phyloP scores from a whole-genome alignment of 176 grass and related monocot species.

The Poa annua region DNA sequence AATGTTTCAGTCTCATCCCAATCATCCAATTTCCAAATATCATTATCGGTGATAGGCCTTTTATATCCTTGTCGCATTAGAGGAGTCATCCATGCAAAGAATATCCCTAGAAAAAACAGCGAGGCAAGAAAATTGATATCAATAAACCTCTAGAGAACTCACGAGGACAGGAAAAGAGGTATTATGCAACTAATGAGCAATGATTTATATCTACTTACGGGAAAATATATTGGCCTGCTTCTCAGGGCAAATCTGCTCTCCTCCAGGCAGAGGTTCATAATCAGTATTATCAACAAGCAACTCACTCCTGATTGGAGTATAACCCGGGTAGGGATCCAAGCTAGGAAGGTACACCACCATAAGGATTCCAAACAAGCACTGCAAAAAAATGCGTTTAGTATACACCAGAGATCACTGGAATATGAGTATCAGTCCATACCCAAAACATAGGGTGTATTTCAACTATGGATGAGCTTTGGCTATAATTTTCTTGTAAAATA shows the following conservation, averaged over 20 bases:
- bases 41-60: conserved; percentile 81
- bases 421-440: not conserved
- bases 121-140: conserved; percentile 20
- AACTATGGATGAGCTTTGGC: not conserved
- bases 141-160: conserved; percentile 13
- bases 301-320: conserved; percentile 76
- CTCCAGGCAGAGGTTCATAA: conserved; percentile 83
- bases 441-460: not conserved
- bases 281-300: conserved; percentile 57
- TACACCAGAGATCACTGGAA: not conserved
- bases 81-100: conserved; percentile 99
- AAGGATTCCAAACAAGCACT: conserved; percentile 91
- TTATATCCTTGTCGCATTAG: conserved; percentile 93
- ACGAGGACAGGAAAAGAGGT: conserved; percentile 12
- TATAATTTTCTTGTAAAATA: conserved; percentile 2
- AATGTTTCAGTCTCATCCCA: conserved; percentile 97
- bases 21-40: conserved; percentile 96
- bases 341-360: conserved; percentile 86
- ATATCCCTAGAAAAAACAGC: conserved; percentile 63
- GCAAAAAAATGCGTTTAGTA: conserved; percentile 42
- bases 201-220: conserved; percentile 62
- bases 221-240: conserved; percentile 67
- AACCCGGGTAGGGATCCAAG: conserved; percentile 82
- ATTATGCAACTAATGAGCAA: conserved; percentile 12
- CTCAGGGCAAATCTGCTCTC: conserved; percentile 92